phyloP scores from a whole-genome alignment of 129 eudicot genomes.

The Pseudognaphalium luteoalbum region DNA sequence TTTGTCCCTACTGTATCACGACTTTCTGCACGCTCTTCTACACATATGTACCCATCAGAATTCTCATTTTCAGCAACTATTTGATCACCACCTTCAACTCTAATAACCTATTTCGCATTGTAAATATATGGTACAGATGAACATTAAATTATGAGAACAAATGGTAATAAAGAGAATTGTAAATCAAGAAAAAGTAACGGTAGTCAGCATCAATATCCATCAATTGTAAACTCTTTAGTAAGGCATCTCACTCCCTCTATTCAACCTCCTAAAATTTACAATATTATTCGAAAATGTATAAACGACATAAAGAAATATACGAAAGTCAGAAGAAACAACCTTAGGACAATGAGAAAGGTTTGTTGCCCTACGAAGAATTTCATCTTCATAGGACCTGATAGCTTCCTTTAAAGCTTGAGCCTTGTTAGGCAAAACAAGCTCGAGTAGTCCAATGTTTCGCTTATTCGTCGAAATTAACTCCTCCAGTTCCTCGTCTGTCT shows the following conservation, averaged over 20 bases:
- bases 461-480: background rate
- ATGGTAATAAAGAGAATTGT: background rate
- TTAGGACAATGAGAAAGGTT: background rate
- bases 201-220: background rate
- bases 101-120: background rate
- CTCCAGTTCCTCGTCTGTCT: background rate
- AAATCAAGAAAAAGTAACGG: background rate
- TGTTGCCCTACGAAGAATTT: background rate
- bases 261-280: too few species aligned
- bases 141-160: background rate
- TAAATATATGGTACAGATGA: background rate
- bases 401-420: background rate
- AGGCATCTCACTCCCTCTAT: too few species aligned
- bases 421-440: background rate
- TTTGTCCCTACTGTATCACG: too few species aligned
- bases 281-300: background rate
- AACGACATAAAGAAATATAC: too few species aligned
- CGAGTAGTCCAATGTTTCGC: background rate
- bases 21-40: background rate
- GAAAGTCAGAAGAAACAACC: background rate
- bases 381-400: background rate
- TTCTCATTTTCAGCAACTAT: too few species aligned
- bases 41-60: background rate
- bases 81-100: background rate
- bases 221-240: too few species aligned